Evolutionary conservation across 2,329 filamentous ascomycete genomes (phyloP).

Genomic region (Rhynchosporium secalis): DNA sequence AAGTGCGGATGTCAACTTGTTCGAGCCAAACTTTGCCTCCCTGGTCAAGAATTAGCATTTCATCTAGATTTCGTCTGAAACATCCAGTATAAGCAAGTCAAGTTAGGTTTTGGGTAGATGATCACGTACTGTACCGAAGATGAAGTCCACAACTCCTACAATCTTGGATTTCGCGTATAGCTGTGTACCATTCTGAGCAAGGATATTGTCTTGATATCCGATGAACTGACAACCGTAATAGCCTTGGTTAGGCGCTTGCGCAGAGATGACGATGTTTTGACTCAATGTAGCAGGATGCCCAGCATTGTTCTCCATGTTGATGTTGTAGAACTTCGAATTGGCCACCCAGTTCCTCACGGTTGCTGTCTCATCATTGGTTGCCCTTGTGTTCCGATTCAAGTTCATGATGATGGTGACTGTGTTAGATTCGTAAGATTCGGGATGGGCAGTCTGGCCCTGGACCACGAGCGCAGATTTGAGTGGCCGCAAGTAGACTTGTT

Average conservation of each 20-base stretch:
- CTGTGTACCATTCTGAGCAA: constrained; percentile 51
- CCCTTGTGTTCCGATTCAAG: constrained; percentile 44
- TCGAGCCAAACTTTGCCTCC: constrained; percentile 54
- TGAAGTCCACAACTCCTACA: constrained; percentile 58
- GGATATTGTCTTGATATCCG: constrained; percentile 58
- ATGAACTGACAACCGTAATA: constrained; percentile 58
- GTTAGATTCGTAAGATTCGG: constrained; percentile 49
- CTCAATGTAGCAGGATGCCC: constrained; percentile 42
- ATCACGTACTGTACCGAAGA: constrained; percentile 47
- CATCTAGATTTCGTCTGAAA: no score
- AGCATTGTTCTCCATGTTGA: constrained; percentile 48
- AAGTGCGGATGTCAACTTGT: constrained; percentile 43
- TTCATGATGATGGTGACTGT: constrained; percentile 48
- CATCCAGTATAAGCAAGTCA: no score
- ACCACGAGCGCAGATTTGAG: constrained; percentile 52
- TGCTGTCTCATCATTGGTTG: constrained; percentile 45
- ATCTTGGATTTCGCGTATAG: constrained; percentile 58
- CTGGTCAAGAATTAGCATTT: constrained; percentile 33
- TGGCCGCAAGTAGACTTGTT: constrained; percentile 54
- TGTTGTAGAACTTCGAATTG: constrained; percentile 58
- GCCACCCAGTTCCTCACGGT: constrained; percentile 40
- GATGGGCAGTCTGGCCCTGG: constrained; percentile 53
- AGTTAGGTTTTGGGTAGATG: no score
- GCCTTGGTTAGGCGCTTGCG: constrained; percentile 52
- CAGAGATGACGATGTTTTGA: constrained; percentile 55